Conservation (phyloP, 306 rosid species). For the Prunus davidiana region DNA sequence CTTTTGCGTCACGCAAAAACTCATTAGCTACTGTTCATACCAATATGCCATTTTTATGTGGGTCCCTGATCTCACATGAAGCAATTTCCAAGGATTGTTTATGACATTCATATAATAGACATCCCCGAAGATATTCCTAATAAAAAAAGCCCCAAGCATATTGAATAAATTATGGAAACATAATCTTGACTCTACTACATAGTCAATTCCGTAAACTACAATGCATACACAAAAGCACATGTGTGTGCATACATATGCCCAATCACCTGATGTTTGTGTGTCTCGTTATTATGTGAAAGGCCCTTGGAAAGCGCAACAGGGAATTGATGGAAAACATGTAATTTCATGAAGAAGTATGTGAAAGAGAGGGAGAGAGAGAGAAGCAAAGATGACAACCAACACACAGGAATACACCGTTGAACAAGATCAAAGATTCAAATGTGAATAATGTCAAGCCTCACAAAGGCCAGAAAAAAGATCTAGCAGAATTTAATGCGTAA, state of each 20-base stretch:
- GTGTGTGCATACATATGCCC: background rate
- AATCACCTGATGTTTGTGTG: background rate
- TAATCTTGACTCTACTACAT: background rate
- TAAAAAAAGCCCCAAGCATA: background rate
- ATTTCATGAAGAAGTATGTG: background rate
- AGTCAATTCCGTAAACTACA: background rate
- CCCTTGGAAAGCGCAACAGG: background rate
- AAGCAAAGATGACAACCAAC: slow-evolving; percentile 10
- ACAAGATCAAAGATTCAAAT: background rate
- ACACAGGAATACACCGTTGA: background rate
- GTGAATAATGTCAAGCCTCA: slow-evolving; percentile 10
- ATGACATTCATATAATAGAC: background rate
- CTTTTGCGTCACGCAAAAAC: background rate
- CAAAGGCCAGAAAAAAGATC: slow-evolving; percentile 5
- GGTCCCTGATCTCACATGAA: background rate
- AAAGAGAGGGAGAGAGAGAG: background rate
- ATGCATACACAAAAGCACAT: background rate
- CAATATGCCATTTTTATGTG: background rate
- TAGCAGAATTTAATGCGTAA: slow-evolving; percentile 9
- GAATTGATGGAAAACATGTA: background rate
- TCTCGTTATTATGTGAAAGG: background rate
- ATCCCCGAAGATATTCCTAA: background rate
- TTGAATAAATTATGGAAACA: background rate
- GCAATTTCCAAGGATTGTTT: background rate
- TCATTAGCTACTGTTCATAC: background rate